Base-by-base conservation (phyloP, 805 yeast species). In the Monosporozyma siamensis region DNA sequence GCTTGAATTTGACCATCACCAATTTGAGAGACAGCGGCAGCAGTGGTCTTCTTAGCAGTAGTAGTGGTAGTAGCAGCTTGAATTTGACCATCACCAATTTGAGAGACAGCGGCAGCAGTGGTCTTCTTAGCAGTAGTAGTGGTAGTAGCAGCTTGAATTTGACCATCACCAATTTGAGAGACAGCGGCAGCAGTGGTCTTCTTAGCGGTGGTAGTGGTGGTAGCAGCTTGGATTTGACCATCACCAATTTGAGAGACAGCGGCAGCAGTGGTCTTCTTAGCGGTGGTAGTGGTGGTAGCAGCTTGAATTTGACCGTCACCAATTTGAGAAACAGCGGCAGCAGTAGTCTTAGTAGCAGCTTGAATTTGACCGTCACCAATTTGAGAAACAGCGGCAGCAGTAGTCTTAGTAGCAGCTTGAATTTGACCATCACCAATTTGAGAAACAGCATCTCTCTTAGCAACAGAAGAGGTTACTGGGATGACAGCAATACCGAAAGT, bases 1-100 rank as follows among this genome's bases (percentile, higher is more conserved):
- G 72, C 70, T 61, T 76, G 80, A 56, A 75, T 66, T 63, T 76
- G 81, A 55, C 81, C 81, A 51, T 77, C 82, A 51, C 71, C 71
- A 47, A 77, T 76, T 63, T 75, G 80, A 47, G 77, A 65, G 39
- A 76, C 64, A 41, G 68, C 72, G 25, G 45, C 45, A 12, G 22
- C 17, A 20, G 41, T 39, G 77, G 35, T 42, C 48, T 31, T 31
- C 50, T 47, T n/a, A 41, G 68, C 72, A 32, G 45, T 41, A 12
- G 22, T 23, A 20, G 41, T 39, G 77, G 35, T 42, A 47, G 17
- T 31, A 22, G 60, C 66, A 22, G 54, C 53, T 36, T 50, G 49
- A 38, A 66, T 46, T 41, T 41, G 44, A 34, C 44, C 44, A 17
- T 41, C 78, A 45, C 60, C 57, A 44, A 71, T 66, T 55, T 74